Evolutionary conservation across 192 early-diverging fungal genomes (phyloP).

Genomic region (Umbelopsis sp.): DNA sequence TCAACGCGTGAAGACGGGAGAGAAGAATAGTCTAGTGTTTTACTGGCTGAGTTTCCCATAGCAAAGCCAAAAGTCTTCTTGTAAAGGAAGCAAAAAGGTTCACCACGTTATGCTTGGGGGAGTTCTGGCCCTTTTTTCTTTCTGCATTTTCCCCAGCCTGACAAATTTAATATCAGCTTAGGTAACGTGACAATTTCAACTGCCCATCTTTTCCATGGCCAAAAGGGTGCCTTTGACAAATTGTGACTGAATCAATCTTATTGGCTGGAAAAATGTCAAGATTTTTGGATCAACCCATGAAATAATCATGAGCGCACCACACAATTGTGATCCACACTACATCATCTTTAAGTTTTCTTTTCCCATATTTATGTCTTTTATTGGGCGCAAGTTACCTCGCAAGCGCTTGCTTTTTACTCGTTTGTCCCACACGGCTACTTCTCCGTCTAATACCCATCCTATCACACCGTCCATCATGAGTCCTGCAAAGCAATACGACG

Average conservation of each 20-base stretch:
- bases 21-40: conserved; percentile 8
- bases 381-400: too few relatives aligned
- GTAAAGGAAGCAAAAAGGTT: background rate
- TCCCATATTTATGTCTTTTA: too few relatives aligned
- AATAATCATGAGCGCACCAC: too few relatives aligned
- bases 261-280: background rate
- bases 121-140: background rate
- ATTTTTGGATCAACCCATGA: background rate
- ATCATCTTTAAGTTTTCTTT: too few relatives aligned
- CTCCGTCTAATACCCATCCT: too few relatives aligned
- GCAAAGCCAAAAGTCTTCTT: background rate
- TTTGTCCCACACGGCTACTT: too few relatives aligned
- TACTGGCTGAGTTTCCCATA: conserved; percentile 24
- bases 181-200: background rate
- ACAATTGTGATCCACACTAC: too few relatives aligned
- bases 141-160: background rate
- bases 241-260: background rate
- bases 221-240: background rate
- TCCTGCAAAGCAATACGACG: too few relatives aligned
- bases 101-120: background rate
- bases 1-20: conserved; percentile 20
- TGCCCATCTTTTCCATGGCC: background rate
- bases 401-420: too few relatives aligned
- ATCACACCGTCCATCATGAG: too few relatives aligned
- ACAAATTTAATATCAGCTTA: background rate